Base-by-base conservation (phyloP, 2,329 filamentous ascomycete genomes). In the Raffaelea ambrosiae region DNA sequence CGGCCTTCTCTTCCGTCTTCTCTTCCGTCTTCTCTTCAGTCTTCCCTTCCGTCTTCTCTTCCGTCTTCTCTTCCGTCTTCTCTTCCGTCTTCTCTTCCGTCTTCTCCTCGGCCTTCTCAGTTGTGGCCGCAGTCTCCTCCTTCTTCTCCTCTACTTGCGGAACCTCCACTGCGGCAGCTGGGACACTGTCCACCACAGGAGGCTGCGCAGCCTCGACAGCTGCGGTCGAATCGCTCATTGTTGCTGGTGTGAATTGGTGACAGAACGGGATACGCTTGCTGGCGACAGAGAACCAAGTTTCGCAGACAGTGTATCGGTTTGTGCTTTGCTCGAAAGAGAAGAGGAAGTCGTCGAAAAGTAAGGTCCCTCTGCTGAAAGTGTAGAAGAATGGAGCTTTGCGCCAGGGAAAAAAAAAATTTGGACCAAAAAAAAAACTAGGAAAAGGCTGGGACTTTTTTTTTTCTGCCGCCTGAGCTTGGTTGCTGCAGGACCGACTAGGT, bases 1-100 rank as follows among this genome's bases (percentile, higher is more conserved):
- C 58, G 19, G 54, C 47, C 26, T 57, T 52, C 23, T 51, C 52
- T 42, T 63, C 59, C 23, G 29, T 31, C 38, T 47, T 19, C 8
- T 52, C 40, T 47, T 59, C 58, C 22, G 54, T 50, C 47, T 61
- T 51, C 18, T 58, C 53, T n/a, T n/a, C n/a, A n/a, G n/a, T n/a
- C n/a, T n/a, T n/a, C 14, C 46, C 54, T 31, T 62, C 56, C 3
- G 43, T 41, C 18, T 46, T 41, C 43, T 60, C 58, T 20, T 53
- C 55, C 31, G 51, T 41, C 29, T 59, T 47, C 47, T 57, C 56
- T 42, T 50, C 47, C 44, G 61, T 58, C 16, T 53, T 47, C 41
- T 59, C 54, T n/a, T 49, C 46, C 20, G 41, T 36, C 19, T 46
- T 48, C 39, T 44, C 35, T 13, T 38, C 35, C 11, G 38, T 38